Percentiles rank a stretch among this genome's conserved stretches.
phyloP scores from a whole-genome alignment of 768 basidiomycete genomes.

The Neoboletus magnificus region DNA sequence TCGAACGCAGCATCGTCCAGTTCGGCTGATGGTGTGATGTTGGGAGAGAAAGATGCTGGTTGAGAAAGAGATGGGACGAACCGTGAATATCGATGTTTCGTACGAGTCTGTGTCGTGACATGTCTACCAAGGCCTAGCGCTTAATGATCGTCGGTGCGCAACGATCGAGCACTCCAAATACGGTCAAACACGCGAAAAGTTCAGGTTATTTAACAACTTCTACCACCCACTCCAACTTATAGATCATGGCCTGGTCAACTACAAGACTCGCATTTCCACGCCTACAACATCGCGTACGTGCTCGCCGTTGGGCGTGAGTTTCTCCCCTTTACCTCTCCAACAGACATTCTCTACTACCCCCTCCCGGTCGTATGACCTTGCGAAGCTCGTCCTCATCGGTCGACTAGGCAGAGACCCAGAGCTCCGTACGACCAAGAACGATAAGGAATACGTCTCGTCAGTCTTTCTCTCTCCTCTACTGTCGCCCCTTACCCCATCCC shows the following conservation, averaged over 20 bases:
- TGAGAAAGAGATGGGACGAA: conserved; percentile 21
- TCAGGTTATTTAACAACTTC: background rate
- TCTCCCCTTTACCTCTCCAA: background rate
- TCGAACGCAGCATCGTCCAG: conserved; percentile 79
- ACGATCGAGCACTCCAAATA: conserved; percentile 17
- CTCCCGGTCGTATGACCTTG: conserved; percentile 55
- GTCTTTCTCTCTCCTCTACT: conserved; percentile 23
- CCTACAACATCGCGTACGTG: conserved; percentile 47
- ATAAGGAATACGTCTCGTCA: conserved; percentile 77
- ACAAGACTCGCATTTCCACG: conserved; percentile 45
- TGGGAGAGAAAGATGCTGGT: background rate
- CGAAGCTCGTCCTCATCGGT: conserved; percentile 77
- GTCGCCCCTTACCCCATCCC: background rate
- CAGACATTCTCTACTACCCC: conserved; percentile 67
- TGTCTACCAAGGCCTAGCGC: background rate
- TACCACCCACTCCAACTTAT: background rate
- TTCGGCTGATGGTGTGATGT: conserved; percentile 55
- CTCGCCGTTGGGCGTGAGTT: background rate
- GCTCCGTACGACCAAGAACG: conserved; percentile 59
- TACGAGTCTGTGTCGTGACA: conserved; percentile 93
- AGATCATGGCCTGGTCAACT: conserved; percentile 46
- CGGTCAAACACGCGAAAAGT: conserved; percentile 10
- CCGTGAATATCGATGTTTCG: conserved; percentile 81
- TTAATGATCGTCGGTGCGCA: conserved; percentile 2
- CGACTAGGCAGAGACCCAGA: conserved; percentile 71